Evolutionary conservation across 768 basidiomycete genomes (phyloP), one percentile per base, ranked within the genome.

Genomic region (Lactarius deliciosus): DNA sequence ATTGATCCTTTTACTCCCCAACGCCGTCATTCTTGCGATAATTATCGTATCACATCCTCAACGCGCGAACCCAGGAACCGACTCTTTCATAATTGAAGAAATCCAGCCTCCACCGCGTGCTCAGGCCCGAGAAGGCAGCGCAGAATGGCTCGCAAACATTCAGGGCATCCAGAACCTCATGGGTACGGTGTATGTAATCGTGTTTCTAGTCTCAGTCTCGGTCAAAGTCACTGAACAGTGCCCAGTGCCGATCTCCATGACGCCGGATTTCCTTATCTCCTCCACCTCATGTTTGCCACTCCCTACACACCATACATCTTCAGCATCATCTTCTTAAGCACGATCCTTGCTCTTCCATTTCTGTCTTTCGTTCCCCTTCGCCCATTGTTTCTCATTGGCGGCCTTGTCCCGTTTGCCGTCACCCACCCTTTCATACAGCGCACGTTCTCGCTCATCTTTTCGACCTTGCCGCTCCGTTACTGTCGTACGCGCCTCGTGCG

Each of bases 131-230:
- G 90, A 93, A 71, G 89, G 87, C 4, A 84, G 86, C 13, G 82
- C 87, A 0, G 89, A 91, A 65, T 95, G 92, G 88, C 88, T 90
- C 67, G 89, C 90, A 18, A 96, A 95, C 69, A 78, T 96, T 3
- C 93, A 95, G 76, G 93, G 83, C 1, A 90, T 96, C 34, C 94
- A 96, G 74, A 96, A 96, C 70, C 83, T 96, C 36, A 95, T 96
- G 93, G 93, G 92, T 7, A 77, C 83, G 8, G 78, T 88, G 91
- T 94, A 76, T 69, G 90, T 77, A 7, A n/a, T 32, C 30, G n/a
- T 30, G 5, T 56, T 43, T 64, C n/a, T n/a, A 56, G 30, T n/a
- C 43, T 43, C 22, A 53, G 25, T 6, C 36, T 32, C 13, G 25
- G n/a, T 16, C 36, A 57, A 13, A 15, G 5, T 53, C 22, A 54